These are phyloP conservation scores for Colletotrichum euphorbiae DNA, from an alignment of 2,329 filamentous ascomycete genomes.

Conservation along the genomic window DNA sequence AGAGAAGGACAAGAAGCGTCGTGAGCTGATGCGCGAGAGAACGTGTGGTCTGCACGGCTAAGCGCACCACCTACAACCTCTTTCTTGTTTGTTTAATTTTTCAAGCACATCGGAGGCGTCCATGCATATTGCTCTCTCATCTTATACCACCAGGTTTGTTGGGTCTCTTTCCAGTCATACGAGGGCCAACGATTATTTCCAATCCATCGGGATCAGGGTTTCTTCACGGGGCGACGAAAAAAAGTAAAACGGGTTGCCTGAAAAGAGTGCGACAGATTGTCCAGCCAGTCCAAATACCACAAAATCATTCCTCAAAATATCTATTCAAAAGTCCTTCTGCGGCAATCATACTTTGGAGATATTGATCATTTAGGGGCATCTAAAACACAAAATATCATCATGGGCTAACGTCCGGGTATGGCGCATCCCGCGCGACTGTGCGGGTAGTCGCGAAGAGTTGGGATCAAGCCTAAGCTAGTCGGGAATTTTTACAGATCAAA, in stretches of 20 bases:
- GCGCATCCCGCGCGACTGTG: too few species aligned
- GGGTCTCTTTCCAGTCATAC: constrained; percentile 17
- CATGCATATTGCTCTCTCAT: constrained; percentile 39
- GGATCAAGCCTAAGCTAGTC: too few species aligned
- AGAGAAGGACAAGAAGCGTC: constrained; percentile 77
- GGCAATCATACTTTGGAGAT: background rate
- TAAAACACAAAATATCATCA: background rate
- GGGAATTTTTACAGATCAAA: too few species aligned
- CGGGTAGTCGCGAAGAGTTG: too few species aligned
- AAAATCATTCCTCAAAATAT: background rate
- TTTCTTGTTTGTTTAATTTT: constrained; percentile 36
- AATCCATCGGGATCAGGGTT: constrained; percentile 33
- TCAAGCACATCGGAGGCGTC: constrained; percentile 34
- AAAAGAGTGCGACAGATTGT: constrained; percentile 2
- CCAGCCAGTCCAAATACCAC: constrained; percentile 5
- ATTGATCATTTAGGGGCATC: constrained; percentile 6
- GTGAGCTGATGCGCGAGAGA: constrained; percentile 74
- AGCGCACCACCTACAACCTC: background rate
- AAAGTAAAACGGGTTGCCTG: background rate
- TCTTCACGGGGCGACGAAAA: constrained; percentile 23
- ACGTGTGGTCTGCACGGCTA: constrained; percentile 58
- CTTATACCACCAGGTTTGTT: constrained; percentile 39
- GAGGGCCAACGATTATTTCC: constrained; percentile 4
- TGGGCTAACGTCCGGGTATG: background rate
- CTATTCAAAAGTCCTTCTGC: constrained; percentile 22